phyloP scores from a whole-genome alignment of 768 basidiomycete species.

The Mycena pura region DNA sequence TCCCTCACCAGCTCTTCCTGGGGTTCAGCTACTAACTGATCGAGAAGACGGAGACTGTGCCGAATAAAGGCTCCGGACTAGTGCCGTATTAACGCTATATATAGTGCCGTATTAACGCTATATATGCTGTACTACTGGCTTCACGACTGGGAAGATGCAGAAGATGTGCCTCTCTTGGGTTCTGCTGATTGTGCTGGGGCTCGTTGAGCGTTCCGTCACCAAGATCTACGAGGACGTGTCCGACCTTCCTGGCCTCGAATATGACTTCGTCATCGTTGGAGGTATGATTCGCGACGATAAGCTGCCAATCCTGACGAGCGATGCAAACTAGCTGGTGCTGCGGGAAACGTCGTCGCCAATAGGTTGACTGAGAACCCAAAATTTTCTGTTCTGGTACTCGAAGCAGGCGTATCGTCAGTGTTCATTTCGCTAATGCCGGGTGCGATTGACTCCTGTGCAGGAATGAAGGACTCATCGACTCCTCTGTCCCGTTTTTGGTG shows the following conservation, averaged over 20 bases:
- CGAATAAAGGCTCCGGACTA: too few species aligned
- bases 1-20: too few species aligned
- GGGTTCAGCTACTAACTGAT: too few species aligned
- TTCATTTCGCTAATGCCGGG: neutral
- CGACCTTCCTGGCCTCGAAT: too few species aligned
- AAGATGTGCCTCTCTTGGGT: too few species aligned
- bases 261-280: conserved; percentile 40
- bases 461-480: conserved; percentile 22
- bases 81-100: too few species aligned
- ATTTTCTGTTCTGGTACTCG: conserved; percentile 32
- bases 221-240: neutral
- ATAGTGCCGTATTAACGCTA: too few species aligned
- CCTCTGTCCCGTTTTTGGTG: conserved; percentile 22
- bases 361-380: conserved; percentile 30
- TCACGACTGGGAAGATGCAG: too few species aligned
- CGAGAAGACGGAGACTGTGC: too few species aligned
- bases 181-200: too few species aligned
- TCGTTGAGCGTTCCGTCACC: too few species aligned
- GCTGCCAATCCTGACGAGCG: neutral
- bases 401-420: conserved; percentile 31
- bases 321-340: conserved; percentile 30
- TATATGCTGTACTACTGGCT: too few species aligned
- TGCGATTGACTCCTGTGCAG: conserved; percentile 4
- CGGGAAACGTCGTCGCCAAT: conserved; percentile 36
- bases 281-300: conserved; percentile 25